Evolutionary conservation across 2,329 filamentous ascomycete genomes (phyloP).

Genomic region (Calonectria fujianensis): DNA sequence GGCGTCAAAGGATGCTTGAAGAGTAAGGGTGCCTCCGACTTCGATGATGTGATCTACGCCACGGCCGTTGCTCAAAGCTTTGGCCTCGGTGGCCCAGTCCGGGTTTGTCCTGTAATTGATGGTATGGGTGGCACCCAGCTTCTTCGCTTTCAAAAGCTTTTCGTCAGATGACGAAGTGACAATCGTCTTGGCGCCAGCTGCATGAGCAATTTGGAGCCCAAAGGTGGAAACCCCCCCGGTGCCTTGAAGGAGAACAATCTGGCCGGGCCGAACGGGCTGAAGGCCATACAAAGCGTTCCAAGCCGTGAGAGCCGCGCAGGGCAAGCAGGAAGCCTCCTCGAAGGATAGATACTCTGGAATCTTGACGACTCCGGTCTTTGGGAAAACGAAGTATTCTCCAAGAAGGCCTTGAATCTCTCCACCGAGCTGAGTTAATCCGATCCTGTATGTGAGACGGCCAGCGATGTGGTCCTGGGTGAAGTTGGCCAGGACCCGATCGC

Average conservation of each 20-base stretch:
- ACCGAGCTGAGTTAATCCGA: constrained; percentile 37
- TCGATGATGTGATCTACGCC: constrained; percentile 43
- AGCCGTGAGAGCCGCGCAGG: constrained; percentile 43
- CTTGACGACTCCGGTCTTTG: constrained; percentile 41
- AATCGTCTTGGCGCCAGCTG: constrained; percentile 51
- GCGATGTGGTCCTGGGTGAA: constrained; percentile 41
- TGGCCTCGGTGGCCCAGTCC: constrained; percentile 42
- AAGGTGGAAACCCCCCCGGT: constrained; percentile 42
- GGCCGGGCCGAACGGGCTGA: constrained; percentile 52
- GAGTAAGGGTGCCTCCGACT: constrained; percentile 36
- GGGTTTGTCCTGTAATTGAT: constrained; percentile 42
- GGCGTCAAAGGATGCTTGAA: constrained; percentile 38
- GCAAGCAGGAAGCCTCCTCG: constrained; percentile 45
- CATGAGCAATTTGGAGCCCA: constrained; percentile 41
- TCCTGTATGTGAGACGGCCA: constrained; percentile 39
- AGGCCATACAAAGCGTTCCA: constrained; percentile 45
- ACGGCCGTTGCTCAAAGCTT: constrained; percentile 36
- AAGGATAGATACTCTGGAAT: constrained; percentile 45
- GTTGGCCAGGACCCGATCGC: constrained; percentile 42
- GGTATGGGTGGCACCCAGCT: constrained; percentile 39
- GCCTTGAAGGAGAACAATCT: constrained; percentile 66
- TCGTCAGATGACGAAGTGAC: constrained; percentile 47
- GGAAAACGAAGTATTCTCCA: constrained; percentile 47
- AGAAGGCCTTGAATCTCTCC: constrained; percentile 40
- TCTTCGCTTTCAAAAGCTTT: constrained; percentile 40